A percentile compares a stretch with the other conserved stretches of the same genome.
These are phyloP conservation scores for Ceratocystis destructans DNA, from an alignment of 2,329 filamentous ascomycete species.

Conservation along the genomic window DNA sequence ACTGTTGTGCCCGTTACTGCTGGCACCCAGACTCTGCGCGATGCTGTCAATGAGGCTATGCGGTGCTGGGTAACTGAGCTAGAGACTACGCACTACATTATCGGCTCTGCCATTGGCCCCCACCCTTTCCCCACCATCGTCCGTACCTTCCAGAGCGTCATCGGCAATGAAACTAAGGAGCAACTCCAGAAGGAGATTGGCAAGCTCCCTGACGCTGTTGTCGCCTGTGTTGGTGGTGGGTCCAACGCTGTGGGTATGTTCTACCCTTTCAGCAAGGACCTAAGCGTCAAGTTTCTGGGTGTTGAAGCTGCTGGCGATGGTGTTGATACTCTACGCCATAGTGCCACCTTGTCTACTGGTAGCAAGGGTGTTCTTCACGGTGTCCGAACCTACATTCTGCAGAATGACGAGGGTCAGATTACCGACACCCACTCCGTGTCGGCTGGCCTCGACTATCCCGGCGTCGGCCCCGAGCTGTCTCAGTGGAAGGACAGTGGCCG, in stretches of 20 bases:
- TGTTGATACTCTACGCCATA: constrained; percentile 70
- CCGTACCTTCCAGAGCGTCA: constrained; percentile 92
- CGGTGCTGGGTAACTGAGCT: constrained; percentile 89
- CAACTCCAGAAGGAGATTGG: constrained; percentile 77
- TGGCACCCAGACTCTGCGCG: constrained; percentile 67
- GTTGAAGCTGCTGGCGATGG: constrained; percentile 95
- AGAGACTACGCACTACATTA: constrained; percentile 93
- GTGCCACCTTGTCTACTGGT: constrained; percentile 74
- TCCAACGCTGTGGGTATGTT: constrained; percentile 97
- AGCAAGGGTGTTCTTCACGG: constrained; percentile 89
- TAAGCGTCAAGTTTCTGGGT: constrained; percentile 72
- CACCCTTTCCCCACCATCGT: constrained; percentile 98
- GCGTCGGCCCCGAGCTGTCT: constrained; percentile 83
- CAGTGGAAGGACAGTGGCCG: constrained; percentile 84
- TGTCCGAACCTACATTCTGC: constrained; percentile 87
- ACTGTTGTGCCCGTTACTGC: constrained; percentile 87
- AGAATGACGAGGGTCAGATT: constrained; percentile 87
- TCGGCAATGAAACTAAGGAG: constrained; percentile 83
- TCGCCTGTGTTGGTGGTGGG: constrained; percentile 91
- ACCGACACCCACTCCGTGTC: constrained; percentile 91
- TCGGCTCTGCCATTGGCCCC: constrained; percentile 91
- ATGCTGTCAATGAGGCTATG: constrained; percentile 90
- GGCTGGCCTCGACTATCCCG: constrained; percentile 91
- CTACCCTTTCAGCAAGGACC: constrained; percentile 82
- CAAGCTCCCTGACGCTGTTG: constrained; percentile 87